A percentile compares a stretch with the other conserved stretches of the same genome.
These are phyloP conservation scores for Entomortierella chlamydospora DNA, from an alignment of 192 early-diverging fungal species.

Conservation along the genomic window DNA sequence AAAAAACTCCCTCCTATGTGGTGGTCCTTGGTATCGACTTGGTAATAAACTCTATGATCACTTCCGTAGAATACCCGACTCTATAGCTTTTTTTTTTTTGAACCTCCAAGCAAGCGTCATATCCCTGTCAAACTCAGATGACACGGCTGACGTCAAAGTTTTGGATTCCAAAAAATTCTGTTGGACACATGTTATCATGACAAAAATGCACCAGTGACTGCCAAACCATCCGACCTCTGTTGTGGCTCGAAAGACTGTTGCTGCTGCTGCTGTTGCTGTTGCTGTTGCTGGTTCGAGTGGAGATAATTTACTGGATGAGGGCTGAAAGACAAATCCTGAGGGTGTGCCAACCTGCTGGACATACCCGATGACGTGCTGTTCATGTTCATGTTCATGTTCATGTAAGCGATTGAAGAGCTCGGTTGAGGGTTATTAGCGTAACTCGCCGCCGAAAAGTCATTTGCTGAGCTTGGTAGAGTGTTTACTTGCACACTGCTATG, in stretches of 20 bases:
- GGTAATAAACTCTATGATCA: background rate
- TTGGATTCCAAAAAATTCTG: background rate
- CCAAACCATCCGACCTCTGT: background rate
- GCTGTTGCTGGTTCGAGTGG: background rate
- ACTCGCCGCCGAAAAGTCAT: slow-evolving; percentile 6
- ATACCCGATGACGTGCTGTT: background rate
- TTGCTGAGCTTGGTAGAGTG: slow-evolving; percentile 3
- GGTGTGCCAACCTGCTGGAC: background rate
- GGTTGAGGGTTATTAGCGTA: slow-evolving; percentile 1
- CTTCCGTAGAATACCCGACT: slow-evolving; percentile 25
- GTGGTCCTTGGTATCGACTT: background rate
- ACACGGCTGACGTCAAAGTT: background rate
- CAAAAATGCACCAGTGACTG: background rate
- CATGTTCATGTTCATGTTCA: background rate
- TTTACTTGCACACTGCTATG: background rate
- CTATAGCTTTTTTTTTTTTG: slow-evolving; percentile 11
- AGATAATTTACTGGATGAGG: background rate
- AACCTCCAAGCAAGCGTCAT: background rate
- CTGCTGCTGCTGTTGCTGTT: slow-evolving; percentile 10
- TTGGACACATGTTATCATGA: background rate
- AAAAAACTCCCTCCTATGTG: too few species aligned
- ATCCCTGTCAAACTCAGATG: background rate
- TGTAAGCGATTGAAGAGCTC: slow-evolving; percentile 2
- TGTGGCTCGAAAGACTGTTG: background rate
- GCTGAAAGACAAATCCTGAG: background rate